A percentile compares a stretch with the other conserved stretches of the same genome.
phyloP scores from a whole-genome alignment of 2,329 filamentous ascomycete genomes.

The Coniochaeta prunicola region DNA sequence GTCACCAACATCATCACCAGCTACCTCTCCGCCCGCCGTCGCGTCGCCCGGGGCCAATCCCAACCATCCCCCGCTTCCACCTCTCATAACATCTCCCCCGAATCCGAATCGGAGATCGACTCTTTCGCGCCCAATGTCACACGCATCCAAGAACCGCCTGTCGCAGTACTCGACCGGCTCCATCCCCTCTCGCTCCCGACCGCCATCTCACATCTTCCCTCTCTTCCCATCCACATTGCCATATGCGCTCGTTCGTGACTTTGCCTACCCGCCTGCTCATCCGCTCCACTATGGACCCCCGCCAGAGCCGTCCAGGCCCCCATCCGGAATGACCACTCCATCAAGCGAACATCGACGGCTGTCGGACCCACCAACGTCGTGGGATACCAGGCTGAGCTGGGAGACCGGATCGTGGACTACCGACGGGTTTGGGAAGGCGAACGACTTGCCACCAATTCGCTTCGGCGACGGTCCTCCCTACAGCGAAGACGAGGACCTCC shows the following conservation, averaged over 20 bases:
- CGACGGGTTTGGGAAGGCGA: conserved; percentile 50
- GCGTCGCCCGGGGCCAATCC: conserved; percentile 37
- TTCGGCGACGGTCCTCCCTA: conserved; percentile 87
- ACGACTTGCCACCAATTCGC: conserved; percentile 73
- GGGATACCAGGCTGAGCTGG: conserved; percentile 63
- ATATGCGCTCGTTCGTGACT: conserved; percentile 91
- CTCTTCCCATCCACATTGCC: conserved; percentile 77
- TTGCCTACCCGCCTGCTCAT: conserved; percentile 78
- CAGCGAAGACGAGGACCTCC: conserved; percentile 91
- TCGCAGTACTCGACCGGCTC: conserved; percentile 76
- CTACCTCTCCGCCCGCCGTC: conserved; percentile 43
- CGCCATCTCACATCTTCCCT: conserved; percentile 74
- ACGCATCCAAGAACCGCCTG: conserved; percentile 72
- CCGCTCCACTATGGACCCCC: conserved; percentile 93
- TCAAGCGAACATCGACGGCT: conserved; percentile 70
- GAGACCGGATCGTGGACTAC: conserved; percentile 40
- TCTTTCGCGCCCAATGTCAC: conserved; percentile 61
- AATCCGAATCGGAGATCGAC: conserved; percentile 50
- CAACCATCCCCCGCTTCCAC: conserved; percentile 47
- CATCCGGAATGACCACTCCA: conserved; percentile 77
- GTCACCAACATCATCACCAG: conserved; percentile 48
- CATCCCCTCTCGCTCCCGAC: conserved; percentile 63
- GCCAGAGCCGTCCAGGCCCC: conserved; percentile 60
- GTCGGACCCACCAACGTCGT: conserved; percentile 73
- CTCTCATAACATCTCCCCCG: conserved; percentile 49